Percentiles rank a stretch among this genome's conserved stretches.
Conservation (phyloP, 805 yeast genomes). For the Kluyveromyces siamensis region DNA sequence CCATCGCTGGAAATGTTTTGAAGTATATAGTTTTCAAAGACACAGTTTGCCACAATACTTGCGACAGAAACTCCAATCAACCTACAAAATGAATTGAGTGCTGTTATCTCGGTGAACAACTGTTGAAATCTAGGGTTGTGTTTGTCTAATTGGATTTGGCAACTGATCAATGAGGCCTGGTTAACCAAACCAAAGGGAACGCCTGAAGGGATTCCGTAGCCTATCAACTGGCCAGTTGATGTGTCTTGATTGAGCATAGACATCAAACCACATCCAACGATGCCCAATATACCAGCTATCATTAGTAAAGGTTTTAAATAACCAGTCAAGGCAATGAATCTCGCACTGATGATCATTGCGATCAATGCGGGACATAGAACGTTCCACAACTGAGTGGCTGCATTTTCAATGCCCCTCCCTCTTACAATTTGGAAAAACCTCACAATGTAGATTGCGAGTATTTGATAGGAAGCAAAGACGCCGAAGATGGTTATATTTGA, state of each 20-base stretch:
- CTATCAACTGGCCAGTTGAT: conserved; percentile 24
- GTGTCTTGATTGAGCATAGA: conserved; percentile 27
- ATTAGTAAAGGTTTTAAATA: conserved; percentile 29
- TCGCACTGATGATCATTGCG: conserved; percentile 21
- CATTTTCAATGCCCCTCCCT: conserved; percentile 17
- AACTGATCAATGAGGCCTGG: conserved; percentile 27
- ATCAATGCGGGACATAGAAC: conserved; percentile 17
- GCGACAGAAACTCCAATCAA: conserved; percentile 9
- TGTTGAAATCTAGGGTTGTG: conserved; percentile 10
- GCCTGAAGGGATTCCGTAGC: conserved; percentile 32
- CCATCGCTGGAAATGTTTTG: neutral
- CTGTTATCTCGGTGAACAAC: conserved; percentile 19
- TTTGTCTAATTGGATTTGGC: conserved; percentile 22
- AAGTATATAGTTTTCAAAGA: neutral
- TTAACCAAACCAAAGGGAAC: conserved; percentile 28
- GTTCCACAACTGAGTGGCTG: conserved; percentile 17
- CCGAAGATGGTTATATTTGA: conserved; percentile 14
- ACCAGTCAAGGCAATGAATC: conserved; percentile 27
- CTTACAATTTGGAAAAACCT: conserved; percentile 21
- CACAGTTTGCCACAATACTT: neutral
- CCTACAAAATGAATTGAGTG: conserved; percentile 18
- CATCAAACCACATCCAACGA: conserved; percentile 30
- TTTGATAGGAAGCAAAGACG: conserved; percentile 13
- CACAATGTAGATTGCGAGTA: conserved; percentile 17
- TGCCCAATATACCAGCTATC: conserved; percentile 24